Evolutionary conservation across 148 eudicot genomes (phyloP).

Genomic region (Silene latifolia): DNA sequence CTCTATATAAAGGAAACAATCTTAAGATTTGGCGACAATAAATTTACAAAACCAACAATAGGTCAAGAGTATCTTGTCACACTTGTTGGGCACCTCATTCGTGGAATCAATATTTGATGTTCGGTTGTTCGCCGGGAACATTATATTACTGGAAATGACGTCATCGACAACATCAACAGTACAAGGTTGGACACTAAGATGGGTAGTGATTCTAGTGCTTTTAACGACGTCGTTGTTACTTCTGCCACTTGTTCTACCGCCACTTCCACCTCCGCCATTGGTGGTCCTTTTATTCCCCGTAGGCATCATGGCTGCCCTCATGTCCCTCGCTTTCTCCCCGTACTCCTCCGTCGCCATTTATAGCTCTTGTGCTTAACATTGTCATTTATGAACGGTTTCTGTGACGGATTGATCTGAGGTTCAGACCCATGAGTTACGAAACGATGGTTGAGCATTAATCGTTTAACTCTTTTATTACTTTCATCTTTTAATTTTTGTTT

Average conservation of each 20-base stretch:
- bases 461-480: not conserved
- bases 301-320: constrained; percentile 42
- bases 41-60: too few relatives aligned
- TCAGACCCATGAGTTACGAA: too few relatives aligned
- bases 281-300: constrained; percentile 43
- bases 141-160: constrained; percentile 16
- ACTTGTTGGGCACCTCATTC: too few relatives aligned
- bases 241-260: constrained; percentile 44
- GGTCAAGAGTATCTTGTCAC: too few relatives aligned
- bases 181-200: constrained; percentile 2
- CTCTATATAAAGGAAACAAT: too few relatives aligned
- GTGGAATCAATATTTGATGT: too few relatives aligned
- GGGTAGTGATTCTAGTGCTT: constrained; percentile 28
- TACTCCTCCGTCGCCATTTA: constrained; percentile 26
- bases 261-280: constrained; percentile 53
- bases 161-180: not conserved
- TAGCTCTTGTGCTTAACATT: constrained; percentile 1
- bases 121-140: not conserved
- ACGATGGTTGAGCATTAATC: too few relatives aligned
- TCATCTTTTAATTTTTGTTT: not conserved
- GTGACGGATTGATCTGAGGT: too few relatives aligned
- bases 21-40: too few relatives aligned
- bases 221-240: constrained; percentile 40
- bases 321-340: constrained; percentile 39
- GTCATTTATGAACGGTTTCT: too few relatives aligned